Conservation (phyloP, 306 rosid species). For the Biancaea sappan region DNA sequence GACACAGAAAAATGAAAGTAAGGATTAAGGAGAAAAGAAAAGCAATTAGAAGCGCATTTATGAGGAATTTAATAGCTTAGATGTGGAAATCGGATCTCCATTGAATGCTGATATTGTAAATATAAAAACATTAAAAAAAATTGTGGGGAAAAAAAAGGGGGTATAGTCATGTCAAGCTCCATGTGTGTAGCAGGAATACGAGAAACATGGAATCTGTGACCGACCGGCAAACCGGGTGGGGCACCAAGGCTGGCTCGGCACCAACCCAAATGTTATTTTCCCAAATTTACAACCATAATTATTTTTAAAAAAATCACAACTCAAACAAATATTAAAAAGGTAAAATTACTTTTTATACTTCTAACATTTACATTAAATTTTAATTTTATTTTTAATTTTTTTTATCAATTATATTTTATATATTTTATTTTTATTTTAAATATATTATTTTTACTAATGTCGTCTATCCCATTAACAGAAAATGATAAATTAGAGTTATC, state of each 20-base stretch:
- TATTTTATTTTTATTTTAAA: too few relatives aligned
- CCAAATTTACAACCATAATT: not conserved
- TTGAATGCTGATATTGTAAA: slow-evolving; percentile 3
- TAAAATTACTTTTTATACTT: too few relatives aligned
- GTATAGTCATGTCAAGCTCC: not conserved
- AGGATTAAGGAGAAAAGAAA: not conserved
- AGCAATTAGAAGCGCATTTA: not conserved
- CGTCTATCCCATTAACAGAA: too few relatives aligned
- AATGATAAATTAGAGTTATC: too few relatives aligned
- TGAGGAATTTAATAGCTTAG: not conserved
- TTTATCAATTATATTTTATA: too few relatives aligned
- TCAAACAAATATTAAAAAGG: too few relatives aligned
- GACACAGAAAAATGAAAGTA: not conserved
- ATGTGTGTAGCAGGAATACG: slow-evolving; percentile 11
- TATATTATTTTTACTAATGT: too few relatives aligned
- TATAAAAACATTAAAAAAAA: not conserved
- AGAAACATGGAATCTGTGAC: slow-evolving; percentile 2
- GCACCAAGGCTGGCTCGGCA: not conserved
- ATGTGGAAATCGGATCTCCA: not conserved
- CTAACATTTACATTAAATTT: too few relatives aligned
- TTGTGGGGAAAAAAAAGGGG: not conserved
- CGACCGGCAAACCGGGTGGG: slow-evolving; percentile 18
- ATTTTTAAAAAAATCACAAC: too few relatives aligned
- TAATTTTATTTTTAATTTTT: too few relatives aligned
- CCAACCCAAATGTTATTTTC: not conserved